Evolutionary conservation across 768 basidiomycete genomes (phyloP).

Genomic region (Imleria badia): DNA sequence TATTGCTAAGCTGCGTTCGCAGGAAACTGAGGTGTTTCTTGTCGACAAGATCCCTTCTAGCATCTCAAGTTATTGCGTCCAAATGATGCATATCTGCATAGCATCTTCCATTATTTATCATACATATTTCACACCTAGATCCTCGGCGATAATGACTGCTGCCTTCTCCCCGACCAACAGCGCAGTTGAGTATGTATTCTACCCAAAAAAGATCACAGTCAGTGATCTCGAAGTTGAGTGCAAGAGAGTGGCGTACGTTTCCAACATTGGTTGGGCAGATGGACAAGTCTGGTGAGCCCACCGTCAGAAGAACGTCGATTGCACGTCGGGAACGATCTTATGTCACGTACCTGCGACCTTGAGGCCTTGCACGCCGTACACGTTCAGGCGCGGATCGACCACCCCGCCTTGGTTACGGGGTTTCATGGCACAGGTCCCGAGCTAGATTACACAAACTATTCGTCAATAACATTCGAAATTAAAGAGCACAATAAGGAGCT

Average conservation of each 20-base stretch:
- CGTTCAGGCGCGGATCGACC: constrained; percentile 58
- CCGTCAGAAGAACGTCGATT: neutral
- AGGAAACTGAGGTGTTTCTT: no score
- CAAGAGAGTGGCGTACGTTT: constrained; percentile 11
- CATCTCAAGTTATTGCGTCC: no score
- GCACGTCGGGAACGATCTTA: fast-evolving
- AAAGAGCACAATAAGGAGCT: neutral
- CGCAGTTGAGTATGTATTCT: constrained; percentile 46
- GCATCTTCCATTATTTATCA: neutral
- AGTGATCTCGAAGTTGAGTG: neutral
- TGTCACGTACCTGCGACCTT: constrained; percentile 56
- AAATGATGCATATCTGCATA: no score
- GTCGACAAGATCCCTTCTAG: no score
- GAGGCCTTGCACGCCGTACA: constrained; percentile 58
- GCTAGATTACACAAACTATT: constrained; percentile 33
- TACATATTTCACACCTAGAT: constrained; percentile 25
- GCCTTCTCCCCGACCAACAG: constrained; percentile 60
- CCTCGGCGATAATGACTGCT: constrained; percentile 56
- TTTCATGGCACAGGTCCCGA: constrained; percentile 73
- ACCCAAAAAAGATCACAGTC: neutral
- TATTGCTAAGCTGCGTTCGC: no score
- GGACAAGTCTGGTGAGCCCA: constrained; percentile 34
- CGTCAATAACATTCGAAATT: neutral
- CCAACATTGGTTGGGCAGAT: constrained; percentile 31
- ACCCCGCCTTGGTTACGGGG: constrained; percentile 58